Evolutionary conservation across 73 alveolate genomes (phyloP).

Genomic region (Symbiodinium pilosum): DNA sequence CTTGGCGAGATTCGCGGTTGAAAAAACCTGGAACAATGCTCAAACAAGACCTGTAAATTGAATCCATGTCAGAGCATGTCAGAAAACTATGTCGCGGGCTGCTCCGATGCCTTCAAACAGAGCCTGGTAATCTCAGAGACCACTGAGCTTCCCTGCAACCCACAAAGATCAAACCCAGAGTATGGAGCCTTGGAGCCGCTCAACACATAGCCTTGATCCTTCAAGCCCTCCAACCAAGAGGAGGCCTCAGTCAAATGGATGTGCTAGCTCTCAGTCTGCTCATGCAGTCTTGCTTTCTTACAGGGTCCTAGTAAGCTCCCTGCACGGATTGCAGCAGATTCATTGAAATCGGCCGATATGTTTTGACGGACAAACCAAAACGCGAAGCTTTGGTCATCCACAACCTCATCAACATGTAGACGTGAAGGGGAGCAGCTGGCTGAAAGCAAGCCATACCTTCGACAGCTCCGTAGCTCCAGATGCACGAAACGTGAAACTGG

Average conservation of each 20-base stretch:
- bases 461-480: background rate
- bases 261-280: background rate
- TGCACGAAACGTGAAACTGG: background rate
- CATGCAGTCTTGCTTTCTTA: background rate
- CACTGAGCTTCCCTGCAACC: background rate
- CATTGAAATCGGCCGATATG: slow-evolving; percentile 69
- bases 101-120: slow-evolving; percentile 89
- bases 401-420: no score
- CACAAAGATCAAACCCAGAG: no score
- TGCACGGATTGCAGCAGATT: slow-evolving; percentile 49
- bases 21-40: slow-evolving; percentile 25
- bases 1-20: slow-evolving; percentile 30
- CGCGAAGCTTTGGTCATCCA: slow-evolving; percentile 77
- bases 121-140: background rate
- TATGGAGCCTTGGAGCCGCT: slow-evolving; percentile 59
- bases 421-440: background rate
- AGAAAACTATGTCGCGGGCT: background rate
- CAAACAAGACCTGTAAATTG: background rate
- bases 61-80: background rate
- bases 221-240: slow-evolving; percentile 60
- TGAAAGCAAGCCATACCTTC: background rate
- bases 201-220: slow-evolving; percentile 49
- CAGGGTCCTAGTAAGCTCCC: background rate
- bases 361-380: slow-evolving; percentile 90
- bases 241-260: slow-evolving; percentile 10